Base-by-base conservation (phyloP, 352 stramenopile species). In the Globisporangium megalacanthum region DNA sequence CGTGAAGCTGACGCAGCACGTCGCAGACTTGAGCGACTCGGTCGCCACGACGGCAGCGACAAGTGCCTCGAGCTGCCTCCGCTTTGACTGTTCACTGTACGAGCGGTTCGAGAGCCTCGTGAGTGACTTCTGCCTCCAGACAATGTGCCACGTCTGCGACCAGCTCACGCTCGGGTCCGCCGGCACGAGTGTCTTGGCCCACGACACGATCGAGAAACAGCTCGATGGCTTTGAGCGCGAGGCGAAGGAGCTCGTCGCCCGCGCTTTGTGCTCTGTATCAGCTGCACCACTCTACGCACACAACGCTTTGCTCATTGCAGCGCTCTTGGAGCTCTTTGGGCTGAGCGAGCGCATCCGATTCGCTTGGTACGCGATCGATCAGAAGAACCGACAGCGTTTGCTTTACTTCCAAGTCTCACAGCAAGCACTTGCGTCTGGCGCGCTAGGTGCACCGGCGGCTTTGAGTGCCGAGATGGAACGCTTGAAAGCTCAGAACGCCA, bases 81-180 rank as follows among this genome's bases (percentile, higher is more conserved):
- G 49, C 17, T 33, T 51, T 39, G 35, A 48, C 50, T 56, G 50
- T 19, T 35, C 45, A 10, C 44, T 67, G 14, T 76, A 69, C 42
- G 67, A 70, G 14, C 49, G 56, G 5, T 60, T 87, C 41, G 79
- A 89, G 47, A 49, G 61, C 0, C 59, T 86, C 25, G 19, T 87
- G n/a, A 75, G 69, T 4, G 73, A 74, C 8, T 89, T 86, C 51
- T 83, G 74, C 49, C 44, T 89, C 41, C 72, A 89, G 31, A 70
- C 76, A 8, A 48, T 89, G 49, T 56, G 65, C 10, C 66, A 67
- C 22, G 60, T 87, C 5, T 87, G 73, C 50, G 73, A 79, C 41
- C 75, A 84, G 47, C 70, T 89, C 42, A 72, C 74, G 19, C 49
- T 31, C 9, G 58, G 50, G 52, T 58, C 62, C 13, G 70, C 37